phyloP scores from a whole-genome alignment of 2,329 filamentous ascomycete genomes.

The Fusarium hostae region DNA sequence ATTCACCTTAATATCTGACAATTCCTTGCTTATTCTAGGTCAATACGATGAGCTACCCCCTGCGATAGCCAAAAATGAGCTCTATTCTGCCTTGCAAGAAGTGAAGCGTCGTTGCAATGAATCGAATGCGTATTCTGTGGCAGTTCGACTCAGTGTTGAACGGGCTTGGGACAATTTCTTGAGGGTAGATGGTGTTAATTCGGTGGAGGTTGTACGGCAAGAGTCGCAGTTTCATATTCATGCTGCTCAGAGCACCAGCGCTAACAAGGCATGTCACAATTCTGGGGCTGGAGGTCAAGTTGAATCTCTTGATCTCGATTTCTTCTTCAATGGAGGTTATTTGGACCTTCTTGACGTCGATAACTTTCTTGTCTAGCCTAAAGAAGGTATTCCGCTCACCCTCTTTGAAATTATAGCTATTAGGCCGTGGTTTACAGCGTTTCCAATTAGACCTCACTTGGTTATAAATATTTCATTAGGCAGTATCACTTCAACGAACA shows the following conservation, averaged over 20 bases:
- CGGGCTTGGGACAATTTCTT: conserved; percentile 19
- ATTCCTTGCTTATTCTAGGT: conserved; percentile 23
- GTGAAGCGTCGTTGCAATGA: conserved; percentile 17
- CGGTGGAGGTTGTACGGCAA: neutral
- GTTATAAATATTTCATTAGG: too few relatives aligned
- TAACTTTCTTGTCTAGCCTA: conserved; percentile 4
- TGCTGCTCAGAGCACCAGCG: neutral
- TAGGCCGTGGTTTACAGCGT: neutral
- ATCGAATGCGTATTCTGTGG: conserved; percentile 11
- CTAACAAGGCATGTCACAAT: neutral
- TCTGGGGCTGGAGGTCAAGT: conserved; percentile 1
- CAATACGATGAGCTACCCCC: conserved; percentile 18
- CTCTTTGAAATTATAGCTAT: neutral
- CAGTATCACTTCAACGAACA: too few relatives aligned
- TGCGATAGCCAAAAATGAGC: neutral
- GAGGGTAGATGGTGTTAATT: neutral
- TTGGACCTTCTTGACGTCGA: conserved; percentile 22
- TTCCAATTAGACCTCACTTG: too few relatives aligned
- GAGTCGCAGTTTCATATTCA: neutral
- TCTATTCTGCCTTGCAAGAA: conserved; percentile 5
- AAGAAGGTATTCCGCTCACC: too few relatives aligned
- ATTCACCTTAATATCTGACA: too few relatives aligned
- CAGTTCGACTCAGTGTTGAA: conserved; percentile 27
- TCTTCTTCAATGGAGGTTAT: conserved; percentile 29
- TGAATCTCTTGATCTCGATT: conserved; percentile 17